Base-by-base conservation (phyloP, 2,329 filamentous ascomycete species). In the Aspergillus piperis region DNA sequence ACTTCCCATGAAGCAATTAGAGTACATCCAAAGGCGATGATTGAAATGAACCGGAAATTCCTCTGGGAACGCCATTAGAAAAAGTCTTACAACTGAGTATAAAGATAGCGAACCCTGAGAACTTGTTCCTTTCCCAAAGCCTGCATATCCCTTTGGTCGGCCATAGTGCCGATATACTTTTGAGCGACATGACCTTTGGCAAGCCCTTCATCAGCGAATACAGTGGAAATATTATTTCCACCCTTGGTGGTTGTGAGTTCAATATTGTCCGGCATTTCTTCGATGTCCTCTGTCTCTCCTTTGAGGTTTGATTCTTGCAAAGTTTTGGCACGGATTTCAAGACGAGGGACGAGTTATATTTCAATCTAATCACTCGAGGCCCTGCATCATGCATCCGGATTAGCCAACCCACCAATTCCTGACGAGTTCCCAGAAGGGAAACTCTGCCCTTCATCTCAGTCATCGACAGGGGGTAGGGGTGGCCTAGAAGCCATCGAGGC, bases 121-220 rank as follows among this genome's bases (percentile, higher is more conserved):
- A 56, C 54, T 36, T 56, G 54, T 15, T 56, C 54, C 30, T 56
- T 56, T 38, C 42, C 54, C 21, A 56, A 10, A 13, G 54, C 42
- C 5, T 48, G 30, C 54, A 56, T 56, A 39, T 56, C 54, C 23
- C 47, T 44, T 32, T 56, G 54, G 11, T 56, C 54, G 42, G 54
- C 42, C 54, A 56, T 21, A n/a, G 54, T 56, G 27, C 54, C 54
- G 41, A 56, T 25, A 47, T 56, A 56, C 30, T 56, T 56, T 15
- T 49, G 30, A 25, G 54, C 21, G 5, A 49, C 42, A 49, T 30
- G 41, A 5, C 54, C 54, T 49, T 56, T 56, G 54, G 27, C 2
- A 30, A 17, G 13, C 3, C 13, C 17, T 13, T 49, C 30, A 11
- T 42, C 54, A 39, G 27, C 42, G 13, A 49, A 27, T 21, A 30